Base-by-base conservation (phyloP, 768 basidiomycete genomes). In the Hortiboletus campestris region DNA sequence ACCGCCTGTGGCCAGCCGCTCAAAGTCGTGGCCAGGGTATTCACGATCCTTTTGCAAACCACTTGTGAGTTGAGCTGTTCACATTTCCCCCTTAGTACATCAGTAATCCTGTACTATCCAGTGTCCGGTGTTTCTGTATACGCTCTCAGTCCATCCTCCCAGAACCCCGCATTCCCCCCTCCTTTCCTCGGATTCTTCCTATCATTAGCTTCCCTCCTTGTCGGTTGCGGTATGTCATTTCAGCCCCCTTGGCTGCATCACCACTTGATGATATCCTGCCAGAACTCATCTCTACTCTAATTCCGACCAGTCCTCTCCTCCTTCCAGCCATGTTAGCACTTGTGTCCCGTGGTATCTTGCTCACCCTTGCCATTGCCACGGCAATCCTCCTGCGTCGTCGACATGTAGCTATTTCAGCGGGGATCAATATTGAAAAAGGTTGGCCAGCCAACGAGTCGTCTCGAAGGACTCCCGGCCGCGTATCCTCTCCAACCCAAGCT, bases 401-500 rank as follows among this genome's bases (percentile, higher is more conserved):
- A 19, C 32, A 19, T 34, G 42, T 38, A 16, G 8, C 46, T 14
- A 9, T 29, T 17, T 32, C 42, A 17, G 32, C 36, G 7, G 46
- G 49, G 12, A 4, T n/a, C 42, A 42, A 51, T 32, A 35, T 38
- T 12, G 70, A 67, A 55, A 71, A 67, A 38, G 54, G 47, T 22
- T 5, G 0, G 12, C 19, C 45, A 41, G 36, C 35, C 22, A 39
- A 50, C 19, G 49, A 48, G 7, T 42, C 53, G 14, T 41, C 53
- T 35, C 42, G 28, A 52, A 56, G 50, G 43, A 46, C 42, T 28
- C 49, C 52, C 4, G 51, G 55, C 8, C 60, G 71, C 6, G 61
- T 67, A 34, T 69, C 69, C 22, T 71, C 71, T 35, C 67, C 70
- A 28, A 71, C 69, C 17, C 59, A 53, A 19, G 69, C 52, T 20